These are phyloP conservation scores for Agaricales sp. DNA, from an alignment of 1,284 basidiomycete species.

Conservation along the genomic window DNA sequence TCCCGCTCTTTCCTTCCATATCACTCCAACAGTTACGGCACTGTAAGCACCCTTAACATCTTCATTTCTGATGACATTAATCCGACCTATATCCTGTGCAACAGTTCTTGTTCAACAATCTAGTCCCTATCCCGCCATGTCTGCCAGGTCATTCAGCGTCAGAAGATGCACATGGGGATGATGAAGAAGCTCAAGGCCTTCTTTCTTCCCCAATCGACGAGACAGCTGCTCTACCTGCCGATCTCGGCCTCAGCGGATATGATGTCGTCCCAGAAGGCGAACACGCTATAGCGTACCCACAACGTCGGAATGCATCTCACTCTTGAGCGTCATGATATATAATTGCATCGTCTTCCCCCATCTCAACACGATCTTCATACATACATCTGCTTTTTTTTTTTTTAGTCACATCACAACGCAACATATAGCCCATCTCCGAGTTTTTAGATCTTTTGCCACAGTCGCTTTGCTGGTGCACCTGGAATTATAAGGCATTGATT, in stretches of 20 bases:
- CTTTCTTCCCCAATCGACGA: slow-evolving; percentile 46
- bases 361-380: slow-evolving; percentile 2
- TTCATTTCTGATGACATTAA: slow-evolving; percentile 7
- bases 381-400: neutral
- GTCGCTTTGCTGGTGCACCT: no score
- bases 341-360: no score
- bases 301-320: slow-evolving; percentile 6
- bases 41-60: slow-evolving; percentile 27
- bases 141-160: slow-evolving; percentile 29
- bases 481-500: no score
- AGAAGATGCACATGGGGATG: slow-evolving; percentile 19
- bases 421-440: no score
- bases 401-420: no score
- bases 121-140: slow-evolving; percentile 55
- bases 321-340: slow-evolving; percentile 8
- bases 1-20: slow-evolving; percentile 8
- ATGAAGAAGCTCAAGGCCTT: slow-evolving; percentile 39
- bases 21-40: slow-evolving; percentile 38
- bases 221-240: slow-evolving; percentile 64
- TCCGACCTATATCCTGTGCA: no score
- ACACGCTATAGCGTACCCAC: slow-evolving; percentile 22
- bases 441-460: no score
- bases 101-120: slow-evolving; percentile 75
- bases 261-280: slow-evolving; percentile 54
- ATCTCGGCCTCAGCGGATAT: slow-evolving; percentile 59